Evolutionary conservation across 2,329 filamentous ascomycete species (phyloP).

Genomic region (Hymenoscyphus fructigenus): DNA sequence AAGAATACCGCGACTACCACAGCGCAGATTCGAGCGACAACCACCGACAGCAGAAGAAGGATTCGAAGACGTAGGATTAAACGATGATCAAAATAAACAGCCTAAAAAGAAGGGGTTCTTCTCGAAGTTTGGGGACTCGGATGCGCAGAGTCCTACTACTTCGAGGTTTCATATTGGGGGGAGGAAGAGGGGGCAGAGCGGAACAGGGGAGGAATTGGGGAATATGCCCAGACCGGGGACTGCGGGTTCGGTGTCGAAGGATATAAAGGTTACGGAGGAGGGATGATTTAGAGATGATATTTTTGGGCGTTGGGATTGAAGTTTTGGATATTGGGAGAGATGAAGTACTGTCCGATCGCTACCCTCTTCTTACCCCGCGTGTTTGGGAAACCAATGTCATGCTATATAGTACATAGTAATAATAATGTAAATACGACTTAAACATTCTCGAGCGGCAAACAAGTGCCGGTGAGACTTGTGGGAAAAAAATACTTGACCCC

Average conservation of each 20-base stretch:
- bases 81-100: conserved; percentile 64
- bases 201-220: conserved; percentile 69
- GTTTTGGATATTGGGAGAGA: neutral
- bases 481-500: too few species aligned
- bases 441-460: too few species aligned
- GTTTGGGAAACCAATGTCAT: neutral
- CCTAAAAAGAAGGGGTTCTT: conserved; percentile 75
- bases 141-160: conserved; percentile 42
- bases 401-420: conserved; percentile 11
- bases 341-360: conserved; percentile 16
- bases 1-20: conserved; percentile 59
- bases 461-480: too few species aligned
- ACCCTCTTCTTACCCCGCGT: neutral
- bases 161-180: conserved; percentile 67
- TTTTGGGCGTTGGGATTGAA: neutral
- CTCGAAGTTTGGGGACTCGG: conserved; percentile 68
- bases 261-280: conserved; percentile 35
- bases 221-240: conserved; percentile 47
- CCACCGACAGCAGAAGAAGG: conserved; percentile 71
- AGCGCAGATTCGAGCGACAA: conserved; percentile 57
- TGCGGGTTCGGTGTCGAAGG: conserved; percentile 21
- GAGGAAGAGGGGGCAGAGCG: conserved; percentile 69
- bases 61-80: conserved; percentile 88
- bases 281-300: neutral
- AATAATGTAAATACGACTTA: conserved; percentile 15